phyloP scores from a whole-genome alignment of 163 green algal genomes.

The Scenedesmus sp. region DNA sequence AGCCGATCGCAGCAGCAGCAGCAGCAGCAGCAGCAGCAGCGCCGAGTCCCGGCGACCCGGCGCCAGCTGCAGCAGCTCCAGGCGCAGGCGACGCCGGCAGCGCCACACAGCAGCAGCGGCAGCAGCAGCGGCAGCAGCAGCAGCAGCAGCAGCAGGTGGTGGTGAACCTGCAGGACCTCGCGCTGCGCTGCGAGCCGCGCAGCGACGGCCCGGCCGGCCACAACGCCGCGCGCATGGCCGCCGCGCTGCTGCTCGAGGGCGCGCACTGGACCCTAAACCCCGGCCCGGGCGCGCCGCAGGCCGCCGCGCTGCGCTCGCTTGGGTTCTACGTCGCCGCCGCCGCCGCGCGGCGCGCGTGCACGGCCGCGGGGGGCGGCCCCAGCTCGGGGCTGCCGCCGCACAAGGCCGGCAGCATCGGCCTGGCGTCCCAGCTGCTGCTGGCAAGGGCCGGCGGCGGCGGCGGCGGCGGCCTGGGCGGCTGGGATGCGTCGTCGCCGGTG shows the following conservation, averaged over 20 bases:
- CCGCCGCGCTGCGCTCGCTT: conserved; percentile 32
- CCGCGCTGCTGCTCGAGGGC: conserved; percentile 46
- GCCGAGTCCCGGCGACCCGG: no score
- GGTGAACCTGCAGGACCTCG: conserved; percentile 51
- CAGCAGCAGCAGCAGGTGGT: conserved; percentile 6
- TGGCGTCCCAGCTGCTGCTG: neutral
- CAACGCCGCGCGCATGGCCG: conserved; percentile 47
- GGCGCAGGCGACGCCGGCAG: no score
- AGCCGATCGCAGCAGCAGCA: conserved; percentile 2
- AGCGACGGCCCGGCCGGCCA: conserved; percentile 8
- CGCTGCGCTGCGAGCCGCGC: conserved; percentile 47
- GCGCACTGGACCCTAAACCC: conserved; percentile 51
- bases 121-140: conserved; percentile 21
- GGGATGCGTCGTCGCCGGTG: conserved; percentile 7
- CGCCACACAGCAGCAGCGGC: neutral
- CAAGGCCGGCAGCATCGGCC: no score
- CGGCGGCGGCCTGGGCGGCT: conserved; percentile 21
- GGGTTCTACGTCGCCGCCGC: conserved; percentile 52
- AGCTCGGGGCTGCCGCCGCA: neutral
- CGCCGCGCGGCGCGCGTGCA: neutral
- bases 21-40: neutral
- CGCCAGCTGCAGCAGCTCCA: no score
- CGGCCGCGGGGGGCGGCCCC: neutral
- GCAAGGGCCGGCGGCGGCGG: conserved; percentile 7
- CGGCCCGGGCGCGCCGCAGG: conserved; percentile 18